phyloP scores from a whole-genome alignment of 495 filamentous ascomycete genomes.

The Hypoxylon intermedium region DNA sequence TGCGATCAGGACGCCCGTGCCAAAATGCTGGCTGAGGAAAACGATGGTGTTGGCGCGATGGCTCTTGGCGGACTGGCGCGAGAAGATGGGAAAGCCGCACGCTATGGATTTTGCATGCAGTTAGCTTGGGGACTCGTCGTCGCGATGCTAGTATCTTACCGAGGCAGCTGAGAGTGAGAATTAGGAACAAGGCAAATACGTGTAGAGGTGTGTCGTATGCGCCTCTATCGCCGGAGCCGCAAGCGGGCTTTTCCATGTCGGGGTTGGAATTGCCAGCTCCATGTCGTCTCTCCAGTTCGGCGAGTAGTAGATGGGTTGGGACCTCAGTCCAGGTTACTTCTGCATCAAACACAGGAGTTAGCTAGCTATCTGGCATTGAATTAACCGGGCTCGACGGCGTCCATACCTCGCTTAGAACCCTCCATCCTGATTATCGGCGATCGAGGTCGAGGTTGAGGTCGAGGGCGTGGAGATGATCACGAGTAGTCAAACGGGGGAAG shows the following conservation, averaged over 20 bases:
- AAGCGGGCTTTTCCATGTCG: constrained; percentile 55
- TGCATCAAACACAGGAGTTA: constrained; percentile 17
- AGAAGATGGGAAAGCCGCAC: constrained; percentile 66
- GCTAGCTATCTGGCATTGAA: constrained; percentile 3
- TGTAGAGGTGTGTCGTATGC: constrained; percentile 72
- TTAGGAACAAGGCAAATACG: constrained; percentile 78
- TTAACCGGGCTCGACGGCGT: not conserved
- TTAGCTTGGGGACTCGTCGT: constrained; percentile 8
- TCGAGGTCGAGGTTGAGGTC: too few species aligned
- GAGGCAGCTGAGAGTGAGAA: constrained; percentile 73
- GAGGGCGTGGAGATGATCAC: constrained; percentile 9
- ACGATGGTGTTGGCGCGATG: constrained; percentile 59
- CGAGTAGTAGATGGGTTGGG: constrained; percentile 57
- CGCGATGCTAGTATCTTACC: constrained; percentile 54
- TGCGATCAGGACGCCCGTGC: constrained; percentile 84
- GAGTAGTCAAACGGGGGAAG: not conserved
- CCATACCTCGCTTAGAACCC: constrained; percentile 16
- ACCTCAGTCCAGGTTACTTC: constrained; percentile 54
- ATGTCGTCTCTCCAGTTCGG: constrained; percentile 58
- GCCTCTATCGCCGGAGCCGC: constrained; percentile 67
- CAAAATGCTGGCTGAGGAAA: constrained; percentile 82
- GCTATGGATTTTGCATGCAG: constrained; percentile 45
- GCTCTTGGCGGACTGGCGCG: constrained; percentile 55
- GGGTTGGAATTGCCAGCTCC: constrained; percentile 36
- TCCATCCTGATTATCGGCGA: constrained; percentile 9